Evolutionary conservation across 192 early-diverging fungal species (phyloP), one percentile per base, ranked within the genome.

Genomic region (Haplosporangium gracile): DNA sequence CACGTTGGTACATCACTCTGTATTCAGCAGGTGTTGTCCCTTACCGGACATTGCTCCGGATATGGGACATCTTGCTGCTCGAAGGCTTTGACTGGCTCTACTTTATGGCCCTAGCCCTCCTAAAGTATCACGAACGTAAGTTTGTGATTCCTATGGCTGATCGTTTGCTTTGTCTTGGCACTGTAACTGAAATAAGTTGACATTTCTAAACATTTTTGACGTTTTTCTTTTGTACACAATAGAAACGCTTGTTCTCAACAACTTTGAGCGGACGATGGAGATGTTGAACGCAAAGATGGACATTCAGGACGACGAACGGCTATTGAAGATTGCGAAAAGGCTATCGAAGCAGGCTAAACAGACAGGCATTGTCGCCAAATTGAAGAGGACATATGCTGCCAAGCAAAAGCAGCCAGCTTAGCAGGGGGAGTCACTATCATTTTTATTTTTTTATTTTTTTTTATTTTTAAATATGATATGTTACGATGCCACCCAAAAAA

Each of bases 1-100:
- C 92, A 22, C 88, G 88, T 47, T 93, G 92, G 92, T 93, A 92
- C 68, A 93, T 93, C 32, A 93, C 92, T 0, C 81, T 93, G 10
- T 93, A 91, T 71, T 83, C 92, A 36, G 91, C 90, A 39, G 90
- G 89, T 10, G 88, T 93, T 13, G 87, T 93, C 38, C 81, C 77
- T 22, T 89, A 92, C 79, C 89, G 90, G 42, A 91, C 89, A 38
- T 38, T 93, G 60, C 63, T 93, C 20, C 81, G 92, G 40, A 91
- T 93, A 53, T 93, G 92, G 92, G 92, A 93, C 53, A 78, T 89
- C 42, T 80, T 92, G 36, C 78, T 91, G 51, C 60, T 93, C 32
- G 78, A 83, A 72, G 92, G 92, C 4, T 93, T 89, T 78, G 91
- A 93, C 77, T 77, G 90, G 74, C 77, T 93, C 2, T 91, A 91